Base-by-base conservation (phyloP, 305 asterid genomes). In the Fraxinus albicans region DNA sequence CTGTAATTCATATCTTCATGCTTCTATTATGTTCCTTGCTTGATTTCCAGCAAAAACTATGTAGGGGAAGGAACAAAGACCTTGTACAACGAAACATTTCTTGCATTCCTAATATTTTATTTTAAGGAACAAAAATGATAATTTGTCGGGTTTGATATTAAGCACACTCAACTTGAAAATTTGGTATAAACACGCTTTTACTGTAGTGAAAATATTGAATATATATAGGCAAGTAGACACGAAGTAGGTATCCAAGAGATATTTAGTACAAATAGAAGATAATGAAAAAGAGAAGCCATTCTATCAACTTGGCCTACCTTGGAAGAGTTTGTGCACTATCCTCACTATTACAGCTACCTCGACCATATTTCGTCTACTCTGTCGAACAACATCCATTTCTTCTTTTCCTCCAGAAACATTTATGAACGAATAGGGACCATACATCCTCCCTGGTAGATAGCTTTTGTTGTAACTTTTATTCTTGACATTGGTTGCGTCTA, bases 371-470 rank as follows among this genome's bases (percentile, higher is more conserved):
- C 90, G 90, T 80, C 72, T 40, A 44, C 90, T 85, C 21, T 70
- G 86, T 8, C 94, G 88, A 27, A 47, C 84, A 6, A 81, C 90
- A 72, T 88, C 94, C 8, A 53, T 4, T 81, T 94, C 96, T 85
- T 94, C 97, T 79, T 76, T 85, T 47, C 93, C 95, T 9, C 83
- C 89, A 58, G 76, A 82, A 50, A 94, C 79, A 85, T 91, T 88
- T 17, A 94, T 93, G 80, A 93, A 93, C 0, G 96, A 91, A 88
- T 93, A 94, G 1, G 96, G 92, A 79, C 97, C 96, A 80, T 88
- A 94, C 89, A 89, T 91, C 17, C 55, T 85, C 77, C 92, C 94
- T 9, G 50, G 79, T 36, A 91, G 90, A 84, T 86, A 91, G 19
- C 75, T 50, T 75, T 77, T 84, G 85, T 73, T 85, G 4, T 91